Base-by-base conservation (phyloP, 441 rosid genomes). In the Adansonia gregorii region DNA sequence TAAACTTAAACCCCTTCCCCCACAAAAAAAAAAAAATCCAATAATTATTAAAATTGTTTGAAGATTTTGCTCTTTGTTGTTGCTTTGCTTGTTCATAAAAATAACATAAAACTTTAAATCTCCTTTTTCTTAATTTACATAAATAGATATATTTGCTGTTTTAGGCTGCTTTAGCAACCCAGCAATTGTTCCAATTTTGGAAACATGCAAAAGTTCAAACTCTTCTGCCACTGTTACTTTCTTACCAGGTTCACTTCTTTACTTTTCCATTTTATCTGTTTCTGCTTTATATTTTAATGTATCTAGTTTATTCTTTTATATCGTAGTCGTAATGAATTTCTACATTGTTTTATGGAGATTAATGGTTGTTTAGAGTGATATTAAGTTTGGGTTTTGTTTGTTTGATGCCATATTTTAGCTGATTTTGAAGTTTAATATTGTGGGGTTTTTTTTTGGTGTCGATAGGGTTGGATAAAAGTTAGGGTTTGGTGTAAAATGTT, bases 401-500 rank as follows among this genome's bases (percentile, higher is more conserved):
- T 56, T 76, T 35, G 43, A 45, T 49, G 52, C 52, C 15, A 22
- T n/a, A 52, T 46, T 64, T 72, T 43, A 48, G 71, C 8, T 78
- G 61, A 27, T 63, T 51, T 58, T 39, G 31, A 27, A 41, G 56
- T 70, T 74, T 39, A 15, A 63, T 73, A 66, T n/a, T 63, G 56
- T 59, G 78, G 41, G 27, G 73, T 78, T 14, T 14, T 49, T 35
- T 35, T 35, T 35, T 35, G 41, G 48, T 49, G 46, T 22, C 22
- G 70, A 67, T 73, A 67, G 82, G 81, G 78, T 58, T 72, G 73
- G 79, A 76, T 63, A 66, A 17, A 14, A 45, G 55, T 70, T 65
- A 19, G 55, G 43, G 69, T 19, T 79, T 73, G 52, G 22, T 67
- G 72, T 69, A 82, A 76, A 76, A 84, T 87, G 89, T 78, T 85